Evolutionary conservation across 768 basidiomycete genomes (phyloP), one percentile per base, ranked within the genome.

Genomic region (Lentinula aciculospora): DNA sequence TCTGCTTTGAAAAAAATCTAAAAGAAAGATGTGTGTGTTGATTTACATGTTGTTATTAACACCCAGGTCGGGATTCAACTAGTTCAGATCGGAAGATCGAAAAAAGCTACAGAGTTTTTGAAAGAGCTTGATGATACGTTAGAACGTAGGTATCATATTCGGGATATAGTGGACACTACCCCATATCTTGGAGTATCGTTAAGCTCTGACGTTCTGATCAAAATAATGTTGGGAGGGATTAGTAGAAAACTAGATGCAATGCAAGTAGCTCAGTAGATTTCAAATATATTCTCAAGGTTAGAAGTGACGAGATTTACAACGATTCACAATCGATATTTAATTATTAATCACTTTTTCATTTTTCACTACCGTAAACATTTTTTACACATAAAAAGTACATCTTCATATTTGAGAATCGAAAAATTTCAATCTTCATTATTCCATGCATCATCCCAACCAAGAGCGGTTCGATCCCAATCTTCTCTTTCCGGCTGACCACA

Each of bases 141-240:
- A 34, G 63, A 73, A 12, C 61, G 59, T 1, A 69, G 57, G 4
- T 68, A 80, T 62, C 66, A 69, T 23, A 71, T 83, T 17, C 74
- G 83, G 76, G 88, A 89, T 63, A 89, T 89, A 23, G 85, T 89
- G 0, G 88, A 89, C 63, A 88, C 85, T 2, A 85, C 84, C 0
- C 80, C 80, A 3, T 86, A 77, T 61, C 65, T 68, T 5, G 76
- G 72, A 10, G 69, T 75, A 6, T 55, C 71, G 28, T 61, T 87
- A 59, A 76, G 66, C 37, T 74, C 76, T 0, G 76, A 79, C 19
- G 67, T 76, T 58, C 66, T 89, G 58, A 75, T 81, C 56, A 89
- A 89, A 68, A 79, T 84, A 34, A 71, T 88, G 9, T 68, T 88
- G 21, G 86, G 86, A 29, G 87, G 85, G 1, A 82, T 89, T 55